Percentiles rank a stretch among this genome's conserved stretches.
These are phyloP conservation scores for Colletotrichum chrysophilum DNA, from an alignment of 2,329 filamentous ascomycete genomes.

Conservation along the genomic window DNA sequence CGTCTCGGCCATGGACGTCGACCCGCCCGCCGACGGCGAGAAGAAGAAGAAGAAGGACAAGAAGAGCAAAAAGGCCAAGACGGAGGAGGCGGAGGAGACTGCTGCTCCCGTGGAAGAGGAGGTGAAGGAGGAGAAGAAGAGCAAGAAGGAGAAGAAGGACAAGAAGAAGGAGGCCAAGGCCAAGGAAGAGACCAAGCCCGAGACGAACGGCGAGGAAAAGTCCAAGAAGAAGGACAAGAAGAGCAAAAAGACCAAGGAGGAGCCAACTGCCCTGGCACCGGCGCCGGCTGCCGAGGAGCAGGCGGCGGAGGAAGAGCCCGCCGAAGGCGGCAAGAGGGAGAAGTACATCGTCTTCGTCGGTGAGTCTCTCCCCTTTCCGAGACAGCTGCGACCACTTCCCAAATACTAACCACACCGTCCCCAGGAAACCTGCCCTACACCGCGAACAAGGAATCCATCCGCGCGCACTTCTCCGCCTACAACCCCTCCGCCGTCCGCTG, in stretches of 20 bases:
- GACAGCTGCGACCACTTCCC: neutral
- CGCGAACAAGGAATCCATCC: conserved; percentile 73
- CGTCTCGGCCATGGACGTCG: conserved; percentile 11
- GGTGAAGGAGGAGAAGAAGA: conserved; percentile 33
- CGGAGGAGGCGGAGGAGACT: conserved; percentile 22
- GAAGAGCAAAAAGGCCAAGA: conserved; percentile 20
- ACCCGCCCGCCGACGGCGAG: conserved; percentile 9
- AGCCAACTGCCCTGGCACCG: conserved; percentile 21
- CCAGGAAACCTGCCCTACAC: conserved; percentile 85
- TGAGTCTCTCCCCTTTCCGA: conserved; percentile 26
- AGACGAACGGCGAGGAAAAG: conserved; percentile 29
- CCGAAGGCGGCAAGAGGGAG: conserved; percentile 41
- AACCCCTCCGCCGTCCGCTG: conserved; percentile 74
- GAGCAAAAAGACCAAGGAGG: conserved; percentile 41
- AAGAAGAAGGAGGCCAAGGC: conserved; percentile 31
- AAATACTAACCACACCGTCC: neutral
- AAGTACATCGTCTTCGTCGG: conserved; percentile 83
- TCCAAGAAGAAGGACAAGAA: conserved; percentile 25
- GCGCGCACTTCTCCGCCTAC: conserved; percentile 79
- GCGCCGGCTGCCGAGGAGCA: neutral
- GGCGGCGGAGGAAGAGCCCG: neutral
- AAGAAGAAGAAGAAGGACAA: conserved; percentile 34
- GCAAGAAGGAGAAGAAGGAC: conserved; percentile 24
- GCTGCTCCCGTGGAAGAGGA: conserved; percentile 31
- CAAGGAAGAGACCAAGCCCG: conserved; percentile 40